Evolutionary conservation across 1,284 basidiomycete species (phyloP).

Genomic region (Melampsora larici-populina): DNA sequence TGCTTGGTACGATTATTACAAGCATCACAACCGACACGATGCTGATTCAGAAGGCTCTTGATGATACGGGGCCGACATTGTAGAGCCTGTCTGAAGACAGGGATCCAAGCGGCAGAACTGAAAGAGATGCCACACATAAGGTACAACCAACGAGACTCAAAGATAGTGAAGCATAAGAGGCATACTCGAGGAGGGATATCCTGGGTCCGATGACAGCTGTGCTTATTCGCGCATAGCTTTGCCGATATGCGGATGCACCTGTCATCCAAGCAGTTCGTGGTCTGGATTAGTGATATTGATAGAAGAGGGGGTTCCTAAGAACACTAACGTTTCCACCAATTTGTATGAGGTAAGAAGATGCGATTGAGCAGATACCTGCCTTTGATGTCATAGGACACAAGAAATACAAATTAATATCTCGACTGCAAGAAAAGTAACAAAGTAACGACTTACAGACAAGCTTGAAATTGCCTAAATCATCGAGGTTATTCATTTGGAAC

Average conservation of each 20-base stretch:
- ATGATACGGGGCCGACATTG: slow-evolving; percentile 4
- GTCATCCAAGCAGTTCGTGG: not conserved
- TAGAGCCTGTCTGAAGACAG: slow-evolving; percentile 16
- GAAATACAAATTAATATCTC: not conserved
- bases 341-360: slow-evolving; percentile 29
- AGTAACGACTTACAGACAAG: slow-evolving; percentile 24
- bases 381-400: not conserved
- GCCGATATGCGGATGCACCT: slow-evolving; percentile 18
- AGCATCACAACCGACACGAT: slow-evolving; percentile 20
- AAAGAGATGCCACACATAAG: not conserved
- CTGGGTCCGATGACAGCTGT: too few relatives aligned
- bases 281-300: not conserved
- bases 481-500: not conserved
- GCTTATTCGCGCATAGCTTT: not conserved
- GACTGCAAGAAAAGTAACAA: not conserved
- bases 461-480: slow-evolving; percentile 24
- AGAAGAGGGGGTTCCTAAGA: too few relatives aligned
- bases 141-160: not conserved
- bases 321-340: slow-evolving; percentile 28
- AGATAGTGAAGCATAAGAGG: not conserved
- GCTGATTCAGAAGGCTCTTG: not conserved
- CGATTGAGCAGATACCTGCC: slow-evolving; percentile 22
- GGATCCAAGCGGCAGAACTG: slow-evolving; percentile 32
- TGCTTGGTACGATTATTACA: slow-evolving; percentile 28
- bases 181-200: not conserved